phyloP scores from a whole-genome alignment of 1,284 basidiomycete species.

The Fomitopsis palustris region DNA sequence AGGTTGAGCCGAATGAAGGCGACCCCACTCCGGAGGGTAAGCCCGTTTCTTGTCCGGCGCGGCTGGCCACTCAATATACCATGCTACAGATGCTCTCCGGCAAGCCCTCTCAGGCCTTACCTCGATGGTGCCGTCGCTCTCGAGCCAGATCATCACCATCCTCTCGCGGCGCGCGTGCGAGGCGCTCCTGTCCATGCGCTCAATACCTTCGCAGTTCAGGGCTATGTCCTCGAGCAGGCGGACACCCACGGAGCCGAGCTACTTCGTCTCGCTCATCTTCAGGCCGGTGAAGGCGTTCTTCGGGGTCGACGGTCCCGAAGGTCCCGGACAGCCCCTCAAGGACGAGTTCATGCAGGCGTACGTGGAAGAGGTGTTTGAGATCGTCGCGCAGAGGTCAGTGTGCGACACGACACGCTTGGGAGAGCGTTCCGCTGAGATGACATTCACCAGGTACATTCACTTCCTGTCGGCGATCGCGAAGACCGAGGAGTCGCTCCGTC shows the following conservation, averaged over 20 bases:
- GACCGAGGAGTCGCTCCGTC: constrained; percentile 82
- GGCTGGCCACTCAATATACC: neutral
- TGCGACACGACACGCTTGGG: neutral
- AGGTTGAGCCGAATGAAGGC: constrained; percentile 27
- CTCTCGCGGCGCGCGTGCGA: constrained; percentile 80
- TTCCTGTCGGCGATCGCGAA: constrained; percentile 83
- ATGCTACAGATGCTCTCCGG: constrained; percentile 50
- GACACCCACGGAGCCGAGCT: constrained; percentile 72
- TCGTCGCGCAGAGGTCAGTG: constrained; percentile 64
- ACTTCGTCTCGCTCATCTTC: constrained; percentile 80
- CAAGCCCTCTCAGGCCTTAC: constrained; percentile 46
- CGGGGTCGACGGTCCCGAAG: constrained; percentile 50
- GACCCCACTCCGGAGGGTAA: constrained; percentile 52
- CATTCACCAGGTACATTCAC: constrained; percentile 49
- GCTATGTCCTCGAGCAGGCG: constrained; percentile 71
- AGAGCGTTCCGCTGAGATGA: neutral
- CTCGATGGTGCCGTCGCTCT: constrained; percentile 49
- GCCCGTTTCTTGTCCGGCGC: neutral
- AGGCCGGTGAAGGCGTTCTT: constrained; percentile 83
- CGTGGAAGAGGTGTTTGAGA: constrained; percentile 68
- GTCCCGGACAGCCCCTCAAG: constrained; percentile 55
- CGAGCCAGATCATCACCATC: constrained; percentile 66
- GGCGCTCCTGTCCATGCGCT: constrained; percentile 81
- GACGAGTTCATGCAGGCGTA: constrained; percentile 51
- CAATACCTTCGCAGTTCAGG: constrained; percentile 84